Conservation (phyloP, 192 early-diverging fungal species). For the Ambispora gerdemannii region DNA sequence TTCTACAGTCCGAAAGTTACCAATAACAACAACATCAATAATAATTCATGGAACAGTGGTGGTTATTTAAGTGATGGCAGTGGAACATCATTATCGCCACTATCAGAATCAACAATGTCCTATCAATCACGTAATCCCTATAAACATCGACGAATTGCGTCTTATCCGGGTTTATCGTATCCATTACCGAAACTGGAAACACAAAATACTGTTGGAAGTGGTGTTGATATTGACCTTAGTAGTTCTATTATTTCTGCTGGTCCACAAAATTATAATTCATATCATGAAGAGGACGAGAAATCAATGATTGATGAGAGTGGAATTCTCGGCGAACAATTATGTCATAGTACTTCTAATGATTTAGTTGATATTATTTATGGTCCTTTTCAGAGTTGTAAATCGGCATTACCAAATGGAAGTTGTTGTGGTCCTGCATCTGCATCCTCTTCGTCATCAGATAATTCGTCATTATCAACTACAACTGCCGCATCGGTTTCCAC, state of each 20-base stretch:
- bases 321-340: slow-evolving; percentile 11
- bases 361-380: slow-evolving; percentile 19
- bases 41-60: background rate
- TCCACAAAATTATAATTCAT: background rate
- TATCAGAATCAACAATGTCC: background rate
- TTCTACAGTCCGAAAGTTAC: background rate
- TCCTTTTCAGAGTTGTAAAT: slow-evolving; percentile 13
- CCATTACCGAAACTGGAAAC: background rate
- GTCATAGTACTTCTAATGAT: slow-evolving; percentile 9
- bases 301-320: slow-evolving; percentile 5
- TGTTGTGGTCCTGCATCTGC: slow-evolving; percentile 10
- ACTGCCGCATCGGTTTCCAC: too few species aligned
- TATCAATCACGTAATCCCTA: background rate
- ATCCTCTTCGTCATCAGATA: slow-evolving; percentile 1
- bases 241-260: background rate
- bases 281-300: background rate
- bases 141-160: background rate
- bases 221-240: too few species aligned
- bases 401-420: background rate
- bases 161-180: background rate
- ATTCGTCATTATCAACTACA: too few species aligned
- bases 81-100: background rate
- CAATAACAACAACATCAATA: background rate
- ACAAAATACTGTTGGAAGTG: too few species aligned
- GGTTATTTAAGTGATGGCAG: background rate